These are phyloP conservation scores for Yarrowia sp. DNA, from an alignment of 805 yeast species.

Conservation along the genomic window DNA sequence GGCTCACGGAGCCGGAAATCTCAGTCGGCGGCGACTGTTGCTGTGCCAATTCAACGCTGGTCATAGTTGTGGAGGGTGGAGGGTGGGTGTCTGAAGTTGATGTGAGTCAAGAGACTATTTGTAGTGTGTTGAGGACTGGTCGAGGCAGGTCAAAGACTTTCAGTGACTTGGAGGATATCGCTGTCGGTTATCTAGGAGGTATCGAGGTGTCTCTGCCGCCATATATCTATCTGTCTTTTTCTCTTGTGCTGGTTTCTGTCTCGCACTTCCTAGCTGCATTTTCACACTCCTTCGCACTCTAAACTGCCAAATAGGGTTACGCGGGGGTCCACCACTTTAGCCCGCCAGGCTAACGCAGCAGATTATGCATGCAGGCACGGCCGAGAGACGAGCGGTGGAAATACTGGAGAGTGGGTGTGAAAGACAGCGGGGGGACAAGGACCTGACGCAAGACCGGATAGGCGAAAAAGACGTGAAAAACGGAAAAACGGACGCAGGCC, in stretches of 20 bases:
- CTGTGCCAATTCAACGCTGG: not conserved
- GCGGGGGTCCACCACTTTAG: slow-evolving; percentile 5
- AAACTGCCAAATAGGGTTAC: slow-evolving; percentile 6
- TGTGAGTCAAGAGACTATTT: too few relatives aligned
- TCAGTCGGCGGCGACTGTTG: not conserved
- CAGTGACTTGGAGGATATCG: too few relatives aligned
- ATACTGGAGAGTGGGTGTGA: too few relatives aligned
- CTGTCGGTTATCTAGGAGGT: not conserved
- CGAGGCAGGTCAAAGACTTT: too few relatives aligned
- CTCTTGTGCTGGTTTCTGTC: slow-evolving; percentile 1
- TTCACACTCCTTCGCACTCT: slow-evolving; percentile 16
- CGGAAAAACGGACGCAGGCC: not conserved
- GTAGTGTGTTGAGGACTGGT: too few relatives aligned
- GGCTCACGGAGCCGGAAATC: not conserved
- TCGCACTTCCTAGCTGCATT: slow-evolving; percentile 18
- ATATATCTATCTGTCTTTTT: slow-evolving; percentile 15
- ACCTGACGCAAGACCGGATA: not conserved
- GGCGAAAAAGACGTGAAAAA: not conserved
- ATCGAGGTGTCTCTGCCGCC: slow-evolving; percentile 2
- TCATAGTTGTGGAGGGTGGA: too few relatives aligned
- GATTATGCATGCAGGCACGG: slow-evolving; percentile 17
- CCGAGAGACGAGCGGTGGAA: too few relatives aligned
- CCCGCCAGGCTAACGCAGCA: not conserved
- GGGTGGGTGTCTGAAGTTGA: too few relatives aligned
- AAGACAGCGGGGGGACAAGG: too few relatives aligned